Conservation (phyloP, 2,329 filamentous ascomycete species). For the Coleophoma eucalyptorum region DNA sequence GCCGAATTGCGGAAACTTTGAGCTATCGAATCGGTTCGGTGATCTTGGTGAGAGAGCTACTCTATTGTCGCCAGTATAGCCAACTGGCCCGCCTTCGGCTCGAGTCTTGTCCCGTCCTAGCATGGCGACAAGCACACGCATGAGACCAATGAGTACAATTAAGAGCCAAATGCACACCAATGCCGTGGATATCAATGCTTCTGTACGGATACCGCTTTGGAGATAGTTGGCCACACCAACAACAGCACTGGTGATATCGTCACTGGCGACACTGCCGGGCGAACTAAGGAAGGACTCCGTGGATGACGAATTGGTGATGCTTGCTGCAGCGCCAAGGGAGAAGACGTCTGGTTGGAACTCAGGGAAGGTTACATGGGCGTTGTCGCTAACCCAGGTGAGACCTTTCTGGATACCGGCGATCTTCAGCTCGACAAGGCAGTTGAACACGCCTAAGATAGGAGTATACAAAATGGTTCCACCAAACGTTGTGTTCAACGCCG, state of each 20-base stretch:
- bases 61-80: slow-evolving; percentile 19
- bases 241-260: slow-evolving; percentile 79
- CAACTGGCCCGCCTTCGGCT: slow-evolving; percentile 49
- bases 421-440: slow-evolving; percentile 87
- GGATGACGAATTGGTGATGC: slow-evolving; percentile 52
- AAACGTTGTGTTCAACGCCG: slow-evolving; percentile 72
- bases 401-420: slow-evolving; percentile 79
- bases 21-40: slow-evolving; percentile 6
- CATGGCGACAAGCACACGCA: slow-evolving; percentile 61
- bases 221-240: slow-evolving; percentile 65
- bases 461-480: slow-evolving; percentile 76
- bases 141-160: slow-evolving; percentile 70
- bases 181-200: slow-evolving; percentile 74
- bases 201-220: slow-evolving; percentile 63
- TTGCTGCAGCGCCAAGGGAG: slow-evolving; percentile 68
- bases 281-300: slow-evolving; percentile 73
- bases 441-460: slow-evolving; percentile 74
- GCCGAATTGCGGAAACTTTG: slow-evolving; percentile 18
- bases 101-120: slow-evolving; percentile 54
- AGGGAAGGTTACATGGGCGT: slow-evolving; percentile 81
- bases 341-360: slow-evolving; percentile 77
- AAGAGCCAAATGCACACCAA: slow-evolving; percentile 76
- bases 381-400: slow-evolving; percentile 87
- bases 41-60: slow-evolving; percentile 5
- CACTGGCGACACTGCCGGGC: slow-evolving; percentile 67